These are phyloP conservation scores for Aspergillus cavernicola DNA, from an alignment of 495 filamentous ascomycete species.

Conservation along the genomic window DNA sequence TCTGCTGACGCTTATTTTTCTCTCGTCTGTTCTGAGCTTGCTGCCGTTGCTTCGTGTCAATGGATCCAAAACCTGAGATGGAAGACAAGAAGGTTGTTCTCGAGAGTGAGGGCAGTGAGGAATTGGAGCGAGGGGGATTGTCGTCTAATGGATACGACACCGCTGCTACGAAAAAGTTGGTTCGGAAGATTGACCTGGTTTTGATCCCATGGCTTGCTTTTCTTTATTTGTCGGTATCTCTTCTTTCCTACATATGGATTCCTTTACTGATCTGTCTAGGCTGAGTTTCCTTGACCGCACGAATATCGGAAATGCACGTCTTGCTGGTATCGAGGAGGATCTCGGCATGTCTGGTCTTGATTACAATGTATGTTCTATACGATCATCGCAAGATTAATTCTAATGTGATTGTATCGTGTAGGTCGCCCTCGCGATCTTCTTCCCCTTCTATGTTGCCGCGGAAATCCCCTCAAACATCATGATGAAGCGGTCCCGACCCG, in stretches of 20 bases:
- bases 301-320: constrained; percentile 17
- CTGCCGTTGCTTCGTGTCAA: not conserved
- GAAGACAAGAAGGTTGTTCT: constrained; percentile 9
- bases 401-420: not conserved
- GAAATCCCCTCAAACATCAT: constrained; percentile 18
- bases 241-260: not conserved
- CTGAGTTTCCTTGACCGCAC: constrained; percentile 19
- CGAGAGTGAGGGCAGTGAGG: constrained; percentile 7
- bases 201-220: constrained; percentile 17
- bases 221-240: constrained; percentile 10
- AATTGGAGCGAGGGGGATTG: constrained; percentile 5
- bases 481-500: constrained; percentile 12
- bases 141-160: not conserved
- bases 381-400: not conserved
- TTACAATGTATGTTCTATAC: constrained; percentile 11
- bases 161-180: constrained; percentile 7
- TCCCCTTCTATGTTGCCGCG: constrained; percentile 17
- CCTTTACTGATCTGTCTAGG: not conserved
- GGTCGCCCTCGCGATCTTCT: constrained; percentile 17
- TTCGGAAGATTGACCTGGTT: constrained; percentile 14
- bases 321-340: constrained; percentile 9
- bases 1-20: not conserved
- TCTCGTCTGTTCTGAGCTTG: too few species aligned
- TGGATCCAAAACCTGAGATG: not conserved
- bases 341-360: constrained; percentile 13